These are phyloP conservation scores for Suillus subluteus DNA, from an alignment of 768 basidiomycete species.

Conservation along the genomic window DNA sequence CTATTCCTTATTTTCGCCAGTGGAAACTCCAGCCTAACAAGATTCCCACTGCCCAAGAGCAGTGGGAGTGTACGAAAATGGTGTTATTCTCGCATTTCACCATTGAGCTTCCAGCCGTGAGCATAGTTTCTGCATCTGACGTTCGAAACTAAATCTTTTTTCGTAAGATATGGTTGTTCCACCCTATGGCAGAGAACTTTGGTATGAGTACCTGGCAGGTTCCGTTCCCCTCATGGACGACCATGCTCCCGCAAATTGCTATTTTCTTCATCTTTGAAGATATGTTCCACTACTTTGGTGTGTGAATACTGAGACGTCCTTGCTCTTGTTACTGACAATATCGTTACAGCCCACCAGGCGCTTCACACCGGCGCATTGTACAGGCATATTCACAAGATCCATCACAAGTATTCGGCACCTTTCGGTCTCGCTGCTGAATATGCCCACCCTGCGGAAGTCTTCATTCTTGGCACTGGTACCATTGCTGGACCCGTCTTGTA, in stretches of 20 bases:
- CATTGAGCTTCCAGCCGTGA: constrained; percentile 85
- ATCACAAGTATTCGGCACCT: constrained; percentile 96
- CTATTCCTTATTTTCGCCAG: constrained; percentile 88
- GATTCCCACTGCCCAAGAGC: constrained; percentile 76
- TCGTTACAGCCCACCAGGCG: constrained; percentile 74
- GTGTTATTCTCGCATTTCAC: constrained; percentile 96
- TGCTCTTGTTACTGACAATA: constrained; percentile 7
- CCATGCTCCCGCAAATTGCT: constrained; percentile 76
- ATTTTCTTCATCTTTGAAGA: constrained; percentile 97
- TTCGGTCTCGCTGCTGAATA: constrained; percentile 98
- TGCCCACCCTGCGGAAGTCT: constrained; percentile 95
- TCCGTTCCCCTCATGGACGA: constrained; percentile 77
- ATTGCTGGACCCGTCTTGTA: constrained; percentile 87
- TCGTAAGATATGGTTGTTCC: constrained; percentile 86
- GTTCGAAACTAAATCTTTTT: neutral
- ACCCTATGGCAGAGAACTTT: constrained; percentile 83
- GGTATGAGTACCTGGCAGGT: constrained; percentile 95
- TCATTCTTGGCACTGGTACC: constrained; percentile 93
- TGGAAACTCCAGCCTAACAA: constrained; percentile 95
- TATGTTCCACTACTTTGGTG: constrained; percentile 89
- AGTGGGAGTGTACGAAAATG: constrained; percentile 95
- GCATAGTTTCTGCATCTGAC: constrained; percentile 27
- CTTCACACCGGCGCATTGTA: constrained; percentile 86
- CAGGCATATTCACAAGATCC: constrained; percentile 94
- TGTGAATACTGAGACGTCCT: constrained; percentile 22